These are phyloP conservation scores for Parsonsia alboflavescens DNA, from an alignment of 257 asterid genomes.

Conservation along the genomic window DNA sequence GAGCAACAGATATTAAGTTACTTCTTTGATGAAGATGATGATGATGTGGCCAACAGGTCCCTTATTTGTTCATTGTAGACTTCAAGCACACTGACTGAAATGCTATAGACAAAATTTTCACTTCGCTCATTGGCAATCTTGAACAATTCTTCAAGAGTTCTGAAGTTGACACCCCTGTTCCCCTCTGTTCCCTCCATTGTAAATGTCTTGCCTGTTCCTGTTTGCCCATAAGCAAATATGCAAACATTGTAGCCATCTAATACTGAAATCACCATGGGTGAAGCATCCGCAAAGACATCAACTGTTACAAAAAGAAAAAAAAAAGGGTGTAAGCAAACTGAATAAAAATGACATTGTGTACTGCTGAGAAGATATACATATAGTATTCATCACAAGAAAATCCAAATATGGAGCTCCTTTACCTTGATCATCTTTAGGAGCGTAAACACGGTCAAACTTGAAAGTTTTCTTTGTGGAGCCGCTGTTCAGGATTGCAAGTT, in stretches of 20 bases:
- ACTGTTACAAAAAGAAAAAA: conserved; percentile 30
- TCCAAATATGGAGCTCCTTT: not conserved
- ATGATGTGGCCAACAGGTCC: conserved; percentile 65
- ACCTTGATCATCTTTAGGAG: conserved; percentile 97
- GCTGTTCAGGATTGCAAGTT: conserved; percentile 58
- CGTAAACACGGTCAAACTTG: conserved; percentile 85
- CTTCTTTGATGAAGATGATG: conserved; percentile 78
- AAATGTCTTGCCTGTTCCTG: conserved; percentile 98
- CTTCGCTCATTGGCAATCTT: conserved; percentile 65
- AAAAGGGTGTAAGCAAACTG: conserved; percentile 10
- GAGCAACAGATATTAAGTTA: conserved; percentile 20
- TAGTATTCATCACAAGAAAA: not conserved
- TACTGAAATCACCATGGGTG: conserved; percentile 89
- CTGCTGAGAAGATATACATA: not conserved
- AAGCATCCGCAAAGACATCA: conserved; percentile 92
- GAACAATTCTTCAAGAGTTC: conserved; percentile 86
- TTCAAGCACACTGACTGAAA: conserved; percentile 98
- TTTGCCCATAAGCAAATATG: conserved; percentile 96
- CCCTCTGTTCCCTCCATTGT: conserved; percentile 94
- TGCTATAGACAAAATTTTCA: conserved; percentile 54
- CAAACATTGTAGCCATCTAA: conserved; percentile 97
- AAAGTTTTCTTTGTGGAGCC: conserved; percentile 60
- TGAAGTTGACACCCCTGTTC: conserved; percentile 87
- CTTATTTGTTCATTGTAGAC: conserved; percentile 96
- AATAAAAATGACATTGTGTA: not conserved